Percentiles rank a stretch among this genome's conserved stretches.
phyloP scores from a whole-genome alignment of 345 rosid genomes.

The Microcos paniculata region DNA sequence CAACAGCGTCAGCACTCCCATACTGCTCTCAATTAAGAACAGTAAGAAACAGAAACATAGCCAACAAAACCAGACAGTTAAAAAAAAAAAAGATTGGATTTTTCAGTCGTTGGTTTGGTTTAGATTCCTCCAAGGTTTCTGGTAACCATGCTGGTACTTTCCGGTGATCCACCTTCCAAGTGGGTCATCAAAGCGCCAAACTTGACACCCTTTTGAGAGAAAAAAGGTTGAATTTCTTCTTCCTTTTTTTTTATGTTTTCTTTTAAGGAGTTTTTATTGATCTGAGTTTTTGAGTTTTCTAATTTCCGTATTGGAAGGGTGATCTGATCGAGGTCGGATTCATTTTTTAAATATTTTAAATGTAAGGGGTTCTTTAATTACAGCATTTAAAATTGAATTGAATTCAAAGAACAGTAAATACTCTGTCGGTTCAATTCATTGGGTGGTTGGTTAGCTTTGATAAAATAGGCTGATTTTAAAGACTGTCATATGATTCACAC shows the following conservation, averaged over 20 bases:
- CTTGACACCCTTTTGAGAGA: slow-evolving; percentile 13
- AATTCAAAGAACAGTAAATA: slow-evolving; percentile 9
- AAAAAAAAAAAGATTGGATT: background rate
- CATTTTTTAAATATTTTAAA: background rate
- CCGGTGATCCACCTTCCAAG: slow-evolving; percentile 4
- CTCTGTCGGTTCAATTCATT: slow-evolving; percentile 23
- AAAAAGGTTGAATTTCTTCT: background rate
- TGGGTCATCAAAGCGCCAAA: slow-evolving; percentile 10
- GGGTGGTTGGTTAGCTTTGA: slow-evolving; percentile 18
- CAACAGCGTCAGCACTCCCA: background rate
- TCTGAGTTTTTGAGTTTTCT: background rate
- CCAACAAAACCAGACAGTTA: background rate
- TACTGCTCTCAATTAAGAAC: background rate
- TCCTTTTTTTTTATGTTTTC: background rate
- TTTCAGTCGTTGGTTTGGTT: background rate
- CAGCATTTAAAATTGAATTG: slow-evolving; percentile 5
- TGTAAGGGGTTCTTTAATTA: slow-evolving; percentile 5
- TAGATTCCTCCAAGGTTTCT: background rate
- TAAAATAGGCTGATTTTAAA: slow-evolving; percentile 9
- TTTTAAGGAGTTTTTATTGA: slow-evolving; percentile 3
- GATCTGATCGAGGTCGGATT: slow-evolving; percentile 16
- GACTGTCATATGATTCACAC: slow-evolving; percentile 19
- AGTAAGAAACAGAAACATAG: background rate
- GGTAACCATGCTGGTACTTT: background rate
- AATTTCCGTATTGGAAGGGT: background rate